Base-by-base conservation (phyloP, 176 grass and related monocot species). In the Miscanthus lutarioriparius region DNA sequence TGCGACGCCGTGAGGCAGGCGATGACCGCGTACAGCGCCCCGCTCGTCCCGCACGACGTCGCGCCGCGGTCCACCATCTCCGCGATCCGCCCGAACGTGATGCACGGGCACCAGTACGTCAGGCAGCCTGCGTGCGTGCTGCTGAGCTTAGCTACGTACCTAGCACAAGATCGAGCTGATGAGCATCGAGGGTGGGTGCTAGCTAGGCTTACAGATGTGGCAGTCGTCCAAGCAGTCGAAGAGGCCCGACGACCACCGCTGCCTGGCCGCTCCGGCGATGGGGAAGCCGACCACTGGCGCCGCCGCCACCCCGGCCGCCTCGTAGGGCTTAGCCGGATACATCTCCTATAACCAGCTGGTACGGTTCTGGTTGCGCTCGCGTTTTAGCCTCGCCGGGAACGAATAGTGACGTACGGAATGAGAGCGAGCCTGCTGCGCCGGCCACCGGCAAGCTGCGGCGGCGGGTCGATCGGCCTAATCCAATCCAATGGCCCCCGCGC, bases 81-180 rank as follows among this genome's bases (percentile, higher is more conserved):
- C 20, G 94, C 94, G 6, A 94, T 33, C 25, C 80, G 74, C 4
- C 90, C 94, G 70, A 97, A 94, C 4, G 90, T 92, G 64, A 97
- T 75, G 86, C 90, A 94, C 3, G 90, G 94, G 85, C 90, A 97
- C 15, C 88, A 97, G 12, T 16, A 92, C 3, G 94, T 91, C 43
- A 94, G 1, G 80, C 87, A 97, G 45, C 64, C 64, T 65, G 62
- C 62, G 44, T 41, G 51, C 17, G 5, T 8, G 19, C 19, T 54
- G 19, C 14, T 5, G 4, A 48, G 44, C 11, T 48, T 15, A 48
- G 5, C 32, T 32, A 32, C 32, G 32, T 35, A 35, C 33, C 33
- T 35, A 35, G 33, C 33, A 35, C 33, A 35, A 41, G 40, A 10
- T 41, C 2, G 40, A 41, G 40, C 8, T 41, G 40, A 41, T 13